phyloP scores from a whole-genome alignment of 179 eudicot species.

The Spinacia oleracea region DNA sequence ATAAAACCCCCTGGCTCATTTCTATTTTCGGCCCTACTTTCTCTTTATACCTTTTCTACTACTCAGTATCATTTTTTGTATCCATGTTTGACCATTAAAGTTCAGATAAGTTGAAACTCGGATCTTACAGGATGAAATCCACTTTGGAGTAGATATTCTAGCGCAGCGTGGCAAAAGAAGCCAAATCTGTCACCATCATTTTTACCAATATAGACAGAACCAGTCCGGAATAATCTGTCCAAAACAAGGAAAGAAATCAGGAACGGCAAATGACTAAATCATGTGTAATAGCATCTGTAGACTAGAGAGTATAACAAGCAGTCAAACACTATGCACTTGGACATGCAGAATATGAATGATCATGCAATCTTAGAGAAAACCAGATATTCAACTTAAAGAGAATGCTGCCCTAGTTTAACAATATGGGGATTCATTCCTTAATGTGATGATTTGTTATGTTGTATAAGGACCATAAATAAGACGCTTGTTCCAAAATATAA shows the following conservation, averaged over 20 bases:
- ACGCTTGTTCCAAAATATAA: not conserved
- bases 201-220: constrained; percentile 73
- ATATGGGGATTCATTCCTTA: not conserved
- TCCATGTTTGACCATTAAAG: not conserved
- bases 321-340: not conserved
- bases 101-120: constrained; percentile 10
- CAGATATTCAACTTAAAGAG: not conserved
- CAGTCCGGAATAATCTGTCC: constrained; percentile 68
- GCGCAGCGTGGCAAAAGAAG: constrained; percentile 96
- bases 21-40: not conserved
- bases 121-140: constrained; percentile 91
- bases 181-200: constrained; percentile 91
- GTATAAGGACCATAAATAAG: not conserved
- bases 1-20: not conserved
- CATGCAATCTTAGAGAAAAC: not conserved
- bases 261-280: constrained; percentile 18
- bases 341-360: not conserved
- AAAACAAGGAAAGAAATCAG: constrained; percentile 5
- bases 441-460: not conserved
- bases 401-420: not conserved
- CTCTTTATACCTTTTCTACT: not conserved
- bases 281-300: not conserved
- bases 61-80: not conserved
- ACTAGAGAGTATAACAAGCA: constrained; percentile 4
- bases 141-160: constrained; percentile 91